These are phyloP conservation scores for Fusarium sp. DNA, from an alignment of 2,329 filamentous ascomycete species.

Conservation along the genomic window DNA sequence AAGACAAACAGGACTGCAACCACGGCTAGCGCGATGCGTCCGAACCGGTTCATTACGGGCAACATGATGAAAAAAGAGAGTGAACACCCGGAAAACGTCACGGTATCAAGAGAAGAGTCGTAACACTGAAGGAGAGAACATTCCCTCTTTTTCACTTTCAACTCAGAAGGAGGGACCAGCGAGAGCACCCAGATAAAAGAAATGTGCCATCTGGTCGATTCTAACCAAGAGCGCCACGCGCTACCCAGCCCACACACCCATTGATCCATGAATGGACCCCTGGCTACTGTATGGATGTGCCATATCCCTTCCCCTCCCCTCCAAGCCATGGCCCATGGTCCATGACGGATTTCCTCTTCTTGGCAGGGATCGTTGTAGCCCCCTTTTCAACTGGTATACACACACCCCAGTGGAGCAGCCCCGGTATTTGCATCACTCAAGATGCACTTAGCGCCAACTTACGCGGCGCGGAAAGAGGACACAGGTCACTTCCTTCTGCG, in stretches of 20 bases:
- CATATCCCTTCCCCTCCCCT: background rate
- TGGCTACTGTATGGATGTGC: background rate
- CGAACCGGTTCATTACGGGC: slow-evolving; percentile 33
- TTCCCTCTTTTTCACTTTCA: background rate
- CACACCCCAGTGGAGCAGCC: background rate
- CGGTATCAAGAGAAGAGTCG: slow-evolving; percentile 8
- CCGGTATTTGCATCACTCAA: background rate
- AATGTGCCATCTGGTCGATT: slow-evolving; percentile 21
- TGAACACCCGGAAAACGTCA: slow-evolving; percentile 24
- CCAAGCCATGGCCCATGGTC: background rate
- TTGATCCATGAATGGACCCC: slow-evolving; percentile 1
- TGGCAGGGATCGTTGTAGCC: slow-evolving; percentile 23
- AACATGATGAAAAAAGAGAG: slow-evolving; percentile 32
- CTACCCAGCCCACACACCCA: slow-evolving; percentile 7
- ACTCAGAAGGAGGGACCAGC: background rate
- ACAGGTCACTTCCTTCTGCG: background rate
- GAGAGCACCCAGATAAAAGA: slow-evolving; percentile 21
- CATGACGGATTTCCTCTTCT: background rate
- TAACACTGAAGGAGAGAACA: background rate
- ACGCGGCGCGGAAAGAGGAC: background rate
- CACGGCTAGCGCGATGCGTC: slow-evolving; percentile 40
- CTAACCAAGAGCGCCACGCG: slow-evolving; percentile 30
- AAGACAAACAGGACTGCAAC: slow-evolving; percentile 35
- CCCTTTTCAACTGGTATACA: background rate
- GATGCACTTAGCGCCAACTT: background rate